Percentiles rank a stretch among this genome's conserved stretches.
phyloP scores from a whole-genome alignment of 345 rosid genomes.

The Moricandia arvensis region DNA sequence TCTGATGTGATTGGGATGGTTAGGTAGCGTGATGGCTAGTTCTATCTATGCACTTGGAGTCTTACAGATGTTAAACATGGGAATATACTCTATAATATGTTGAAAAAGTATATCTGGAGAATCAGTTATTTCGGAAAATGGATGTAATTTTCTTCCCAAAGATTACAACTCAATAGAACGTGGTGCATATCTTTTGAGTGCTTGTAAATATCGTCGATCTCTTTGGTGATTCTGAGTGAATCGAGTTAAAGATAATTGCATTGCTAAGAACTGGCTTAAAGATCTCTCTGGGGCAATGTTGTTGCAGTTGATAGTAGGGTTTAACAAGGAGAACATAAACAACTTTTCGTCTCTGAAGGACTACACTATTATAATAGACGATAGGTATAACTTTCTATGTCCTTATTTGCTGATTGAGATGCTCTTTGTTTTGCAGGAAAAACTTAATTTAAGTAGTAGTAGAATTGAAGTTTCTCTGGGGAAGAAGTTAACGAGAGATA shows the following conservation, averaged over 20 bases:
- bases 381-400: background rate
- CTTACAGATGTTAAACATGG: constrained; percentile 2
- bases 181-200: constrained; percentile 15
- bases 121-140: background rate
- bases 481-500: constrained; percentile 82
- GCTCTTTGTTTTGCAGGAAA: constrained; percentile 62
- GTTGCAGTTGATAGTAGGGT: too few relatives aligned
- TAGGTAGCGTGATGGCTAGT: constrained; percentile 21
- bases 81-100: constrained; percentile 12
- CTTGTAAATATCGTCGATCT: constrained; percentile 3
- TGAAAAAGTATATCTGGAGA: constrained; percentile 2
- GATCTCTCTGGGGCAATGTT: background rate
- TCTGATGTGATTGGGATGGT: constrained; percentile 21
- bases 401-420: background rate
- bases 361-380: background rate
- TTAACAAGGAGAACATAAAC: too few relatives aligned
- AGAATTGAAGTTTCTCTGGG: constrained; percentile 87
- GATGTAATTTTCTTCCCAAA: constrained; percentile 20
- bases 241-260: constrained; percentile 1
- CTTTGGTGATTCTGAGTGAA: constrained; percentile 1
- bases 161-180: background rate
- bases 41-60: constrained; percentile 1
- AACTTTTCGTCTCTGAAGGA: too few relatives aligned
- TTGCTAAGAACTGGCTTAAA: constrained; percentile 13
- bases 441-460: constrained; percentile 77